A percentile compares a stretch with the other conserved stretches of the same genome.
These are phyloP conservation scores for Podaxis sp. DNA, from an alignment of 768 basidiomycete species.

Conservation along the genomic window DNA sequence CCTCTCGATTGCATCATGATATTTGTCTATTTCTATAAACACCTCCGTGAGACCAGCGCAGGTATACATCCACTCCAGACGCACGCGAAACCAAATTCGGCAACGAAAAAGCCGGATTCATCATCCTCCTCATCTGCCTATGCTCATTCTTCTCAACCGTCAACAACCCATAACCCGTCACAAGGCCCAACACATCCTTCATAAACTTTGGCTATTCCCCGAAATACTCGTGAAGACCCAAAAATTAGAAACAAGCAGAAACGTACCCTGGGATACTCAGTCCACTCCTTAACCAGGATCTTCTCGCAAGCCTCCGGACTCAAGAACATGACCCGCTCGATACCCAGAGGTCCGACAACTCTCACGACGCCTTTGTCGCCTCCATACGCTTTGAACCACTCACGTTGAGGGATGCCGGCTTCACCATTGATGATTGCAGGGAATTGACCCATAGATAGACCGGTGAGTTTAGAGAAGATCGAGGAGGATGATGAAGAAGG, in stretches of 20 bases:
- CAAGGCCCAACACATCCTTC: conserved; percentile 31
- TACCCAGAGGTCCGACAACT: conserved; percentile 36
- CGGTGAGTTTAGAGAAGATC: neutral
- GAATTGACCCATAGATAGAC: conserved; percentile 28
- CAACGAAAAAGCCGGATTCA: conserved; percentile 44
- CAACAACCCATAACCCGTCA: conserved; percentile 36
- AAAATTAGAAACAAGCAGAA: neutral
- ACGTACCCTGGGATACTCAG: conserved; percentile 36
- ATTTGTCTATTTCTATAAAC: conserved; percentile 42
- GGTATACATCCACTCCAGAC: neutral
- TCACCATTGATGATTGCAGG: conserved; percentile 32
- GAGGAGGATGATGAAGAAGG: neutral
- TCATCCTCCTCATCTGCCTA: conserved; percentile 37
- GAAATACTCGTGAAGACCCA: neutral
- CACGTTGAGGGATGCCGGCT: conserved; percentile 34
- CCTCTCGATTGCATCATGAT: conserved; percentile 43
- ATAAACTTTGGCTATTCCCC: conserved; percentile 31
- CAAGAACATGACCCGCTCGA: conserved; percentile 36
- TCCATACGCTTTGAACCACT: conserved; percentile 39
- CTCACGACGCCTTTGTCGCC: conserved; percentile 26
- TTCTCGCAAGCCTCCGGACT: conserved; percentile 36
- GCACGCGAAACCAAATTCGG: conserved; percentile 19
- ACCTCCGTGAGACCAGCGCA: no score
- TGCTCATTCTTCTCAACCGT: conserved; percentile 40
- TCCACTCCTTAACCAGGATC: conserved; percentile 33